Evolutionary conservation across 2,329 filamentous ascomycete genomes (phyloP), one percentile per base, ranked within the genome.

Genomic region (Trichophyton rubrum): DNA sequence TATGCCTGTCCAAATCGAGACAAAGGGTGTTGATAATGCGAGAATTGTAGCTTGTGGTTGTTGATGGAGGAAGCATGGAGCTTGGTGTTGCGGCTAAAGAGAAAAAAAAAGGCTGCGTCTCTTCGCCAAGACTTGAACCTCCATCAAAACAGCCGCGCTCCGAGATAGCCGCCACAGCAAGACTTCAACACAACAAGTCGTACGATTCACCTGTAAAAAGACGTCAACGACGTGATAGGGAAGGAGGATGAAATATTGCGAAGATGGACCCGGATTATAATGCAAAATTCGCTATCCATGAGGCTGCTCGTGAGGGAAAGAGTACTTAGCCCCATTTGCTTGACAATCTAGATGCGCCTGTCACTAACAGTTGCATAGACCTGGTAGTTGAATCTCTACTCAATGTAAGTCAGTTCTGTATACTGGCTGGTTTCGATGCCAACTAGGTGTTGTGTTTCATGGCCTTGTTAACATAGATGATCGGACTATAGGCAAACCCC

Each of bases 301-400:
- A 88, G 66, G 92, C 92, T 47, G 87, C 87, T 63, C 83, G 91
- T 61, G 89, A 95, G 72, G 90, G 91, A 47, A 87, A 84, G 78
- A 81, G 91, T 95, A 80, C 71, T 80, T 63, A 38, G 49, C 8
- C 24, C 22, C 51, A 20, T 11, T 11, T 15, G n/a, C 24, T 47
- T 9, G 11, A 58, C 3, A 30, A 20, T 60, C 38, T 56, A 40
- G 51, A 55, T 59, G 61, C 51, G 45, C 8, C 20, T 6, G 58
- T 66, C 60, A 66, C 70, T 70, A 64, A 66, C 60, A 61, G n/a
- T 24, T 22, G 30, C 59, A 53, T 67, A 95, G 89, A 81, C 33
- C 75, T 80, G 61, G 75, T 84, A 27, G 88, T 88, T 40, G 89
- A 95, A 74, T 88, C 87, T 7, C 80, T 92, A 17, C 77, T 92